These are phyloP conservation scores for Rhodotorula taiwanensis DNA, from an alignment of 768 basidiomycete genomes.

Conservation along the genomic window DNA sequence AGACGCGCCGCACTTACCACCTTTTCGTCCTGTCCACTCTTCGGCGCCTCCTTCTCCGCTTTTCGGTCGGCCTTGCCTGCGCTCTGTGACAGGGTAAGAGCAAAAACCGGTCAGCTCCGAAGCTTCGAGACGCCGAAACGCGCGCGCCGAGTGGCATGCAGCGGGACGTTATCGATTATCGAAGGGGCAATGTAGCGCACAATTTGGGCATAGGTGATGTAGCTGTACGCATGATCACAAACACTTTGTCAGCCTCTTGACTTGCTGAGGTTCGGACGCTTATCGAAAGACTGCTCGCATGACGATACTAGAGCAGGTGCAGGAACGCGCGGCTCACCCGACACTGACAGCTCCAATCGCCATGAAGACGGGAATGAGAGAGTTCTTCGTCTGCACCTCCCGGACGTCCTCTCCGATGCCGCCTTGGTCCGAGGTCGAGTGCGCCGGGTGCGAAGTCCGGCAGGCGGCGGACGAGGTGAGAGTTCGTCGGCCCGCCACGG, in stretches of 20 bases:
- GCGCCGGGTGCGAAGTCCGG: not conserved
- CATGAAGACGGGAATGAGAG: not conserved
- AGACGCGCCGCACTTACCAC: not conserved
- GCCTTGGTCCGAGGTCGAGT: not conserved
- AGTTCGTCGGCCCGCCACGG: not conserved
- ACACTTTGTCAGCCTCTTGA: too few relatives aligned
- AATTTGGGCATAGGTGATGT: conserved; percentile 6
- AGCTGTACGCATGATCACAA: not conserved
- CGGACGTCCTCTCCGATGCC: conserved; percentile 3
- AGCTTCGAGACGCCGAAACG: not conserved
- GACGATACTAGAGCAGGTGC: not conserved
- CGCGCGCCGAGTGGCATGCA: too few relatives aligned
- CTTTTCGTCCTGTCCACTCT: not conserved
- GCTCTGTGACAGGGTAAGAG: too few relatives aligned
- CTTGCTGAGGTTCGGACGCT: too few relatives aligned
- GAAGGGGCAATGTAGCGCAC: not conserved
- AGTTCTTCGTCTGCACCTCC: conserved; percentile 6
- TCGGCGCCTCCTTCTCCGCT: not conserved
- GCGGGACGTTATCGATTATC: too few relatives aligned
- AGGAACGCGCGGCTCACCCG: not conserved
- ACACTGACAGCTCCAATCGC: not conserved
- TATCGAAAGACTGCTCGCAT: too few relatives aligned
- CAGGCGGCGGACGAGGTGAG: not conserved
- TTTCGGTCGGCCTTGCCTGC: not conserved
- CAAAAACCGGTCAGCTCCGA: not conserved